Evolutionary conservation across 805 yeast genomes (phyloP), one percentile per base, ranked within the genome.

Genomic region (Wickerhamiella slavikovae): DNA sequence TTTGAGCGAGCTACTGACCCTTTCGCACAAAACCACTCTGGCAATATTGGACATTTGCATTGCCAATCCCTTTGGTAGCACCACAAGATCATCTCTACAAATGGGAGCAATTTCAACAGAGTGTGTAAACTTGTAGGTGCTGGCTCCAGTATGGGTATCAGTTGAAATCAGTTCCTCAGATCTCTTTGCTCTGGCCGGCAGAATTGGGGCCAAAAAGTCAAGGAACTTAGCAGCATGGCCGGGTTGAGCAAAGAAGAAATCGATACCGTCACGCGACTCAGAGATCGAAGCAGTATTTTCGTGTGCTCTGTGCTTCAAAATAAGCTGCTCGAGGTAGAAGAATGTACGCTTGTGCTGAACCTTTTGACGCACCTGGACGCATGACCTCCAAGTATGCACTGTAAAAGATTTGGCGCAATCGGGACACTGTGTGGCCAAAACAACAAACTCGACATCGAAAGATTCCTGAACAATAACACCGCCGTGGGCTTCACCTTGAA

Each of bases 401-500:
- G 99, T 89, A 47, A 75, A 89, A 1, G 94, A 76, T 53, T 80
- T 83, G 32, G 96, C 98, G 69, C 99, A 89, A 57, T 85, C 96
- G 3, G 94, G 74, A 62, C 99, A 89, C 61, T 89, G 98, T 77
- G 77, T 78, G 13, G 96, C 92, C 37, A 77, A 62, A 32, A 85
- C 98, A 12, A 78, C 69, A 49, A 75, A 89, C 47, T 85, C 96
- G 10, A 83, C 95, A 53, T 79, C 95, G 49, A 85, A 82, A 16
- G 76, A 67, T 56, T 89, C 98, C 49, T 91, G 95, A 20, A 89
- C 70, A 39, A 85, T 80, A 15, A 93, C 82, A 48, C 79, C 80
- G 4, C 27, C 27, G 17, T 73, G 62, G 15, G 94, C 95, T 52
- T 89, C 98, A 40, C 95, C 95, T 54, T 85, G 96, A 18, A 89